phyloP scores from a whole-genome alignment of 2,329 filamentous ascomycete genomes.

The Chaetomium globosum region DNA sequence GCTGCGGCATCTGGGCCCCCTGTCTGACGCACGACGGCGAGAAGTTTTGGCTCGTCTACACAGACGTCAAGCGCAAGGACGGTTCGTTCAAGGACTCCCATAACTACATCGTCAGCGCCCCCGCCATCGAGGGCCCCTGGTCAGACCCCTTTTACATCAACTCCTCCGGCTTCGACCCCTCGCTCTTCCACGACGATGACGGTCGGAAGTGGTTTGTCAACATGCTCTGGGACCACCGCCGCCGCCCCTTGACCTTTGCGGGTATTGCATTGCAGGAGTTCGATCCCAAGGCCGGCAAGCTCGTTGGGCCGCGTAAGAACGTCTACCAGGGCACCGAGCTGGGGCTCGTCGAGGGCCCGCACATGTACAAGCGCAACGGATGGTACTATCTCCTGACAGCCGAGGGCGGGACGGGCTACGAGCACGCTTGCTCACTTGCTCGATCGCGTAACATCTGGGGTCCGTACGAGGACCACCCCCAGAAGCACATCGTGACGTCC shows the following conservation, averaged over 20 bases:
- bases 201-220: constrained; percentile 61
- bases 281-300: constrained; percentile 50
- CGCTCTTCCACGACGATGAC: constrained; percentile 60
- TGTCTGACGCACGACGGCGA: constrained; percentile 64
- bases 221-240: constrained; percentile 59
- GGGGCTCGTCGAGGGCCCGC: constrained; percentile 58
- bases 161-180: constrained; percentile 65
- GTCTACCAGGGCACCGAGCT: constrained; percentile 60
- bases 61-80: constrained; percentile 68
- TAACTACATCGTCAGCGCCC: constrained; percentile 63
- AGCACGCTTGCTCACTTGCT: constrained; percentile 63
- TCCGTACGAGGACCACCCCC: constrained; percentile 63
- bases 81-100: constrained; percentile 66
- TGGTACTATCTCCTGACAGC: constrained; percentile 64
- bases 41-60: constrained; percentile 66
- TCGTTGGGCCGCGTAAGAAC: constrained; percentile 59
- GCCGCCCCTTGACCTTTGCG: constrained; percentile 53
- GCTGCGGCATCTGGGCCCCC: constrained; percentile 66
- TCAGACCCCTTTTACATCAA: constrained; percentile 63
- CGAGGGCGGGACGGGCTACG: constrained; percentile 63
- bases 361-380: constrained; percentile 60
- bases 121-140: constrained; percentile 61
- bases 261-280: constrained; percentile 64
- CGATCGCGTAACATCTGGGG: constrained; percentile 58
- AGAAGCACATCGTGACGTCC: constrained; percentile 59